These are phyloP conservation scores for Synchytrium microbalum DNA, from an alignment of 371 early-diverging fungal genomes.

Conservation along the genomic window DNA sequence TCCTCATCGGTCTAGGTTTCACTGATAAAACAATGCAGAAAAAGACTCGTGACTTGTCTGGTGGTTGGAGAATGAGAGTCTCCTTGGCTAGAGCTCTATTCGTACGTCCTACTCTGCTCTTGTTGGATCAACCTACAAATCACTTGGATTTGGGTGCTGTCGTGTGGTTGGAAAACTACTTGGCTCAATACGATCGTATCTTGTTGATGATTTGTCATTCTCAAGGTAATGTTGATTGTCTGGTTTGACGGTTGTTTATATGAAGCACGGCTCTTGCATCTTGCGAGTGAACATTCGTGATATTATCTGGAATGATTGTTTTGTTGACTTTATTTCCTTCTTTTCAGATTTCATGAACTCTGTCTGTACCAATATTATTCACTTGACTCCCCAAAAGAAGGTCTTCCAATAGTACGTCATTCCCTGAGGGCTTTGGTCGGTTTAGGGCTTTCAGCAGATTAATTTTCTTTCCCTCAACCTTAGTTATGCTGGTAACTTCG, in stretches of 20 bases:
- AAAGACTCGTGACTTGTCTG: slow-evolving; percentile 92
- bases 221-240: too few species aligned
- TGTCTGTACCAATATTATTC: slow-evolving; percentile 93
- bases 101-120: slow-evolving; percentile 88
- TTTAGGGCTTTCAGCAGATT: too few species aligned
- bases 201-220: slow-evolving; percentile 96
- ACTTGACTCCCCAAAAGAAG: slow-evolving; percentile 81
- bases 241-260: background rate
- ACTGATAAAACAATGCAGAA: slow-evolving; percentile 70
- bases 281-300: background rate
- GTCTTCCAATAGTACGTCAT: slow-evolving; percentile 61
- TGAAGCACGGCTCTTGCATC: background rate
- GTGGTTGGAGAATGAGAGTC: slow-evolving; percentile 99
- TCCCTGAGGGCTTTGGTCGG: too few species aligned
- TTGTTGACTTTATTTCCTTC: too few species aligned
- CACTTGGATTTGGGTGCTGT: slow-evolving; percentile 95
- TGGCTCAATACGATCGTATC: slow-evolving; percentile 88
- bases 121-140: slow-evolving; percentile 98
- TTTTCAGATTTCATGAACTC: slow-evolving; percentile 84
- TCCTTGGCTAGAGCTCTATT: slow-evolving; percentile 95
- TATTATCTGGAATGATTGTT: too few species aligned
- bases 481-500: slow-evolving; percentile 99
- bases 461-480: too few species aligned
- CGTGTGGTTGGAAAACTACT: slow-evolving; percentile 97
- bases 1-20: slow-evolving; percentile 95